Percentiles rank a stretch among this genome's conserved stretches.
phyloP scores from a whole-genome alignment of 257 asterid genomes.

The Capsicum rhomboideum region DNA sequence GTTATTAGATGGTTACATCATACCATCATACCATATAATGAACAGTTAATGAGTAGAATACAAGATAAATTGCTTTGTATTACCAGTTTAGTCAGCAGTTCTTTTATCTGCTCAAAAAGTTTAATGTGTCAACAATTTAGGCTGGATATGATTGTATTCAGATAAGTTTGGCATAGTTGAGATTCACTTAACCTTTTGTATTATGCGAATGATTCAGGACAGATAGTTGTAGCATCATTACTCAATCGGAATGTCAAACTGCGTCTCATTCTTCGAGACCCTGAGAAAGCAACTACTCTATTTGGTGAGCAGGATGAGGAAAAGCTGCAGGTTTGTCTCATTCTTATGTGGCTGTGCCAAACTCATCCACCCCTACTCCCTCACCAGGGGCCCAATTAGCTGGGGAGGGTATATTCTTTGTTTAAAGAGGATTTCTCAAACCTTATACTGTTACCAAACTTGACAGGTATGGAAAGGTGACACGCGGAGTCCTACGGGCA shows the following conservation, averaged over 20 bases:
- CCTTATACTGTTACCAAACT: constrained; percentile 20
- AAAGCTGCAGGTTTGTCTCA: constrained; percentile 51
- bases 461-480: constrained; percentile 73
- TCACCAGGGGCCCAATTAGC: neutral
- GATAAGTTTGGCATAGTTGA: neutral
- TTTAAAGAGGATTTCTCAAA: constrained; percentile 1
- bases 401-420: neutral
- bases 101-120: neutral
- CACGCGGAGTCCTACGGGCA: constrained; percentile 58
- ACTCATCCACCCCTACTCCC: neutral
- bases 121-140: neutral
- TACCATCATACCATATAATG: neutral
- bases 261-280: constrained; percentile 67
- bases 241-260: constrained; percentile 56
- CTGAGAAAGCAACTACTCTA: constrained; percentile 60
- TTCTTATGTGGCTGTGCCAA: neutral
- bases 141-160: neutral
- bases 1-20: neutral
- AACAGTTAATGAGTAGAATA: neutral
- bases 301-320: constrained; percentile 77
- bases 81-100: neutral
- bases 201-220: constrained; percentile 39
- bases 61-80: neutral
- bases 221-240: constrained; percentile 82
- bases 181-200: neutral